Evolutionary conservation across 2,329 filamentous ascomycete species (phyloP).

Genomic region (Raffaelea albimanens): DNA sequence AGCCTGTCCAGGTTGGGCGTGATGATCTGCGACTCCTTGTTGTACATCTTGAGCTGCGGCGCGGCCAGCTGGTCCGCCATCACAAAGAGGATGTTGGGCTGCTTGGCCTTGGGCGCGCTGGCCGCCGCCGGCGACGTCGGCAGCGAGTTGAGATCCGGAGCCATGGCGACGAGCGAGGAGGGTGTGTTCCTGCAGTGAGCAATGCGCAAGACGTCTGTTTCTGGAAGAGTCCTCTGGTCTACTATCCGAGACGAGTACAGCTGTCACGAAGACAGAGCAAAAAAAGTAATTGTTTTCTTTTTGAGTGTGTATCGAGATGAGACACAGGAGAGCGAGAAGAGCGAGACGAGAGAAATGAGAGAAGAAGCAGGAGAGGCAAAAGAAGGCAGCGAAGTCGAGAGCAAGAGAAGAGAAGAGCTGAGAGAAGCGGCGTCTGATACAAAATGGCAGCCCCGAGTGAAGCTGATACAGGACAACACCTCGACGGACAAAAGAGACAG

Average conservation of each 20-base stretch:
- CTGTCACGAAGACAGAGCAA: conserved; percentile 11
- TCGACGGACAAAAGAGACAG: too few relatives aligned
- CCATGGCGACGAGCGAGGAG: conserved; percentile 35
- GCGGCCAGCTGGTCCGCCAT: conserved; percentile 95
- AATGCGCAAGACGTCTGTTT: background rate
- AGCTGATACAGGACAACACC: too few relatives aligned
- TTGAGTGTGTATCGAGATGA: conserved; percentile 3
- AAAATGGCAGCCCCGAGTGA: too few relatives aligned
- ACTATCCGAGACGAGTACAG: conserved; percentile 4
- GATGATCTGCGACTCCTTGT: conserved; percentile 78
- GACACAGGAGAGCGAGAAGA: background rate
- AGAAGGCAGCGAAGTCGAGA: background rate
- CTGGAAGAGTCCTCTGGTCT: background rate
- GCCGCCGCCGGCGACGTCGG: conserved; percentile 30
- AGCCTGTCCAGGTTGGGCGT: conserved; percentile 83
- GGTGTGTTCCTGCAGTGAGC: background rate
- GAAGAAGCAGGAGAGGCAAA: background rate
- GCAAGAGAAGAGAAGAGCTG: background rate
- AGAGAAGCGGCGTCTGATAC: background rate
- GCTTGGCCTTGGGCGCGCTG: conserved; percentile 25
- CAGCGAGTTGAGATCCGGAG: conserved; percentile 66
- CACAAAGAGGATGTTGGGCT: conserved; percentile 80
- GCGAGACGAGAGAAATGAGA: background rate
- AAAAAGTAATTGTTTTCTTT: conserved; percentile 1
- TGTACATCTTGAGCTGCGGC: conserved; percentile 85